Base-by-base conservation (phyloP, 441 rosid species). In the Cnidoscolus chayamansa region DNA sequence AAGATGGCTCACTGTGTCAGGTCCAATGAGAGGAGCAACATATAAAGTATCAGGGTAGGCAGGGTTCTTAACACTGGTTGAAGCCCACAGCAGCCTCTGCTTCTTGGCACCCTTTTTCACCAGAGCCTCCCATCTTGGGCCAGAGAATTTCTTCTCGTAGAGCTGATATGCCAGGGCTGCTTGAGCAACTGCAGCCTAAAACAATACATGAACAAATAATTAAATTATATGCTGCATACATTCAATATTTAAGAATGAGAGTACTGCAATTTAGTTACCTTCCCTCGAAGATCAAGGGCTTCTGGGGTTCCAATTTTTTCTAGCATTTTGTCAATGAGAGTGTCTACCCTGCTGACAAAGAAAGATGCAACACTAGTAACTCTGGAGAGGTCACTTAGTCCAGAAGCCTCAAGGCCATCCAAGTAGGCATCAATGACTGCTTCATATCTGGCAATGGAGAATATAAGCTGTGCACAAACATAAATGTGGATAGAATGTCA, bases 361-460 rank as follows among this genome's bases (percentile, higher is more conserved):
- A 95, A 95, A 65, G 98, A 93, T 55, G 99, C 99, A 75, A 93
- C 98, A 75, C 97, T 93, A 2, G 98, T 96, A 73, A 93, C 97
- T 83, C 83, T 89, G 10, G 98, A 95, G 78, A 95, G 97, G 76
- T 95, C 98, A 81, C 78, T 79, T 53, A 91, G 84, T 68, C 97
- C 96, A 77, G 98, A 95, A 7, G 95, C 92, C 85, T 95, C 99
- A 2, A 95, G 98, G 74, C 99, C 99, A 86, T 95, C 98, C 88
- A 95, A 79, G 73, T 93, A 95, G 65, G 99, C 96, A 86, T 95
- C 99, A 11, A 95, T 89, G 66, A 95, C 97, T n/a, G 91, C 97
- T 80, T 95, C 98, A 63, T 95, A 95, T 87, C 98, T 85, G 3
- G 90, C 81, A 54, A 95, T 82, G 30, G 99, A 95, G 88, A 95